Conservation (phyloP, 768 basidiomycete genomes). For the Macrolepiota fuliginosa region DNA sequence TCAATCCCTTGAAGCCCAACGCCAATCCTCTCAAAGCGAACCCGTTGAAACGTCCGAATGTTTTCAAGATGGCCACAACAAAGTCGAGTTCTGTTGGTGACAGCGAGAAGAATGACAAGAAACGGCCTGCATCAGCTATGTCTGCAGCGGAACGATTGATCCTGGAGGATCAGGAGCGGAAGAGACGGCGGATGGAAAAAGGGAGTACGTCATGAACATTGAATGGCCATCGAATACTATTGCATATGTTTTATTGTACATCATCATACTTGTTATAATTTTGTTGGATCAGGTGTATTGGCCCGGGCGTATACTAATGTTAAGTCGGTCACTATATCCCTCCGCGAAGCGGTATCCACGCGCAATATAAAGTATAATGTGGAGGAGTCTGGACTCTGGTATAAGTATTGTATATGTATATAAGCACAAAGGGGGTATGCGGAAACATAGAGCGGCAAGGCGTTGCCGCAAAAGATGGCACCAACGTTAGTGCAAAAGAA, state of each 20-base stretch:
- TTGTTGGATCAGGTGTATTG: too few species aligned
- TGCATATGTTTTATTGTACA: conserved; percentile 8
- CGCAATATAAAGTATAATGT: too few species aligned
- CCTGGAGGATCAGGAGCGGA: conserved; percentile 87
- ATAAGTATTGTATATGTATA: too few species aligned
- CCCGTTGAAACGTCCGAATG: conserved; percentile 71
- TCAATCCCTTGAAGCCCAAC: conserved; percentile 58
- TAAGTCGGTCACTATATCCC: too few species aligned
- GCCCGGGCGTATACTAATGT: too few species aligned
- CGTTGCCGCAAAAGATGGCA: too few species aligned
- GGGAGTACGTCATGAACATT: conserved; percentile 29
- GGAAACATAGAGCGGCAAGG: too few species aligned
- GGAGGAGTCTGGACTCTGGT: too few species aligned
- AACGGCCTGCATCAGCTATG: conserved; percentile 58
- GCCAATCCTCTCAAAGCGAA: conserved; percentile 65
- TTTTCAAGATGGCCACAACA: conserved; percentile 56
- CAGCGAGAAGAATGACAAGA: conserved; percentile 49
- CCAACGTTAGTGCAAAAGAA: background rate
- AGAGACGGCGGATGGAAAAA: conserved; percentile 72
- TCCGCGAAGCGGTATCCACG: too few species aligned
- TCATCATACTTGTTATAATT: background rate
- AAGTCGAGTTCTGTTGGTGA: conserved; percentile 30
- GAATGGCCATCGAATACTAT: conserved; percentile 14
- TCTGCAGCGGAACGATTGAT: conserved; percentile 86
- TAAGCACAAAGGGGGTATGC: too few species aligned